Evolutionary conservation across 257 asterid genomes (phyloP), one percentile per base, ranked within the genome.

Genomic region (Catharanthus roseus): DNA sequence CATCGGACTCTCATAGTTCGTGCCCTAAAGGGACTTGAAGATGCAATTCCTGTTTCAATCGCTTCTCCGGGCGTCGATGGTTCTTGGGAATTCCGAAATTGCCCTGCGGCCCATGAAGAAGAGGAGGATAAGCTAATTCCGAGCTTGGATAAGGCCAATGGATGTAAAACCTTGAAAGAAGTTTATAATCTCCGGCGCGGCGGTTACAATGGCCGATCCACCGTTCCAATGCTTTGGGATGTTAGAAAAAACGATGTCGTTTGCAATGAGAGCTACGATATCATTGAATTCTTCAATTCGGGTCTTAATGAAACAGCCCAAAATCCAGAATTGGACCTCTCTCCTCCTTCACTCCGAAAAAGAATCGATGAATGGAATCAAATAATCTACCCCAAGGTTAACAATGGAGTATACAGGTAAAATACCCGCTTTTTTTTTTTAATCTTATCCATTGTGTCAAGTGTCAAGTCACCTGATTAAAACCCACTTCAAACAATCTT

Each of bases 141-240:
- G 4, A 64, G 86, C 39, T 54, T 65, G 85, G 99, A 93, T 73
- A 84, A 72, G 78, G 95, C 89, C 38, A 84, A 82, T 54, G 89
- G 91, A 29, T 80, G 96, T 57, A 85, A 57, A 71, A 93, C 90
- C 6, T 53, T 93, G 77, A 91, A 80, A 76, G 90, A 89, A 75
- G 93, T 91, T 54, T 91, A 93, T 74, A 76, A 77, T 29, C 71
- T 78, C 55, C 79, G 90, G 61, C 70, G 73, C 3, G 96, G 96
- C 1, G 96, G 96, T 21, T 88, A 88, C 81, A 77, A 69, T 29
- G 96, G 96, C 57, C 75, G 99, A 66, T 82, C 86, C 11, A 91
- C 97, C 6, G 99, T 93, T 0, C 99, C 99, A 29, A 88, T 93
- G 97, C 79, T 93, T 54, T 93, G 99, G 99, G 95, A 91, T 76